Evolutionary conservation across 805 yeast species (phyloP).

Genomic region (Starmerella gropengiesseri): DNA sequence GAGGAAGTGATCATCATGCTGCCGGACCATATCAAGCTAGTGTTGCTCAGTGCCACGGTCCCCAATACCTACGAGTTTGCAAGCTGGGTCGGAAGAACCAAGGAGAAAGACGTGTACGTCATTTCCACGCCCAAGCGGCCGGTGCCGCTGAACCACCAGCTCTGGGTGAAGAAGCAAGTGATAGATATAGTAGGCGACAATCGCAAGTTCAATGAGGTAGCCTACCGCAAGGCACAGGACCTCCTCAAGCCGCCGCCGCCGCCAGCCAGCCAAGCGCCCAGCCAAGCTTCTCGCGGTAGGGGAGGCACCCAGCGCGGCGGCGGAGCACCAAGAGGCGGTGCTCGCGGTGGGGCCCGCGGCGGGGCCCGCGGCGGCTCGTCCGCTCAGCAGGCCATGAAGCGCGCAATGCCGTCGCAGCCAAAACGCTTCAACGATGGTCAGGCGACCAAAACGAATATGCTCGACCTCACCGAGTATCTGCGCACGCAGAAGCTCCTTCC

Average conservation of each 20-base stretch:
- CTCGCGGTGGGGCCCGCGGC: conserved; percentile 26
- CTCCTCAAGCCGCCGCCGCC: conserved; percentile 8
- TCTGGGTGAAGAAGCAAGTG: conserved; percentile 70
- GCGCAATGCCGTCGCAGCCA: conserved; percentile 26
- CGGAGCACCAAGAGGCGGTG: no score
- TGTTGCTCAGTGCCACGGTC: conserved; percentile 88
- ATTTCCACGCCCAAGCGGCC: conserved; percentile 96
- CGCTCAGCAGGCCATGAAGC: conserved; percentile 25
- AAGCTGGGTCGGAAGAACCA: conserved; percentile 96
- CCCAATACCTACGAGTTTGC: conserved; percentile 99
- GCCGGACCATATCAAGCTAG: conserved; percentile 90
- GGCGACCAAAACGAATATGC: conserved; percentile 74
- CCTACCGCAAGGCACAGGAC: conserved; percentile 33
- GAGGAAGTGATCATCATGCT: conserved; percentile 97
- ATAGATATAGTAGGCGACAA: conserved; percentile 65
- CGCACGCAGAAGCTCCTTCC: conserved; percentile 66
- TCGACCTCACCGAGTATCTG: conserved; percentile 57
- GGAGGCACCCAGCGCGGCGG: conserved; percentile 28
- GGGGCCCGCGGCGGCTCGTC: conserved; percentile 31
- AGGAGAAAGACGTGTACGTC: conserved; percentile 89
- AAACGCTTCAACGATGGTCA: conserved; percentile 43
- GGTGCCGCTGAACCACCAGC: conserved; percentile 77
- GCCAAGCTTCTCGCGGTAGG: conserved; percentile 24
- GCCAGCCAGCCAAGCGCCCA: not conserved
- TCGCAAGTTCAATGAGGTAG: conserved; percentile 54